These are phyloP conservation scores for Trichoderma oligosporum DNA, from an alignment of 2,329 filamentous ascomycete genomes.

Conservation along the genomic window DNA sequence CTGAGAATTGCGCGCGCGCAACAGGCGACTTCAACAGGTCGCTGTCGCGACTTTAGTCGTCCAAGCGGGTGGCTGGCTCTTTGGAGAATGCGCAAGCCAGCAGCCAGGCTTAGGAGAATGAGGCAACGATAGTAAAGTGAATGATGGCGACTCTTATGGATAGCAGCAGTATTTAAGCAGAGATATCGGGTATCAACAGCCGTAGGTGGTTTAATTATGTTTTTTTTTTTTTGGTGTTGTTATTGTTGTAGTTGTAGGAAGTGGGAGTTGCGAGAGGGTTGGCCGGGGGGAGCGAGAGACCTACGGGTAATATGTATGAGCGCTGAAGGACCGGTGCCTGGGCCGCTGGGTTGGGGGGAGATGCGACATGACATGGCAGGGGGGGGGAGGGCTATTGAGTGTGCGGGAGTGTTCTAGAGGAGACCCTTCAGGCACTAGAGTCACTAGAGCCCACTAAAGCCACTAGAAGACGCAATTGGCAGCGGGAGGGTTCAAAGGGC, in stretches of 20 bases:
- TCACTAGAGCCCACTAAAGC: constrained; percentile 2
- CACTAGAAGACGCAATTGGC: no score
- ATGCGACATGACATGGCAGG: constrained; percentile 1
- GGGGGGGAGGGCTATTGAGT: neutral
- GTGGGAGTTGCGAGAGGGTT: neutral
- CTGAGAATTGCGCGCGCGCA: neutral
- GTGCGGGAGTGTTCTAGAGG: neutral
- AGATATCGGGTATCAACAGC: neutral
- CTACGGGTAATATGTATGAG: constrained; percentile 10
- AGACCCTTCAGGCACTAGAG: constrained; percentile 18
- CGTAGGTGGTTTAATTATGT: neutral
- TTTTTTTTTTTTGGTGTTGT: neutral
- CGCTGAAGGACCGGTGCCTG: constrained; percentile 2
- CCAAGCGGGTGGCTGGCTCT: neutral
- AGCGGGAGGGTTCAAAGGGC: constrained; percentile 11
- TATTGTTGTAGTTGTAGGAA: constrained; percentile 11
- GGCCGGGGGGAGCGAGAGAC: constrained; percentile 2
- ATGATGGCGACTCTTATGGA: neutral
- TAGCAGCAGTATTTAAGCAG: neutral
- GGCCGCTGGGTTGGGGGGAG: no score
- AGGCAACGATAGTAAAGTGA: neutral
- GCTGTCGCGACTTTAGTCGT: constrained; percentile 4
- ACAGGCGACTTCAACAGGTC: neutral
- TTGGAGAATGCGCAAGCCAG: neutral
- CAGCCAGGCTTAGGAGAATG: neutral